Conservation (phyloP, 1,139 yeast genomes). For the Pichia sp. region DNA sequence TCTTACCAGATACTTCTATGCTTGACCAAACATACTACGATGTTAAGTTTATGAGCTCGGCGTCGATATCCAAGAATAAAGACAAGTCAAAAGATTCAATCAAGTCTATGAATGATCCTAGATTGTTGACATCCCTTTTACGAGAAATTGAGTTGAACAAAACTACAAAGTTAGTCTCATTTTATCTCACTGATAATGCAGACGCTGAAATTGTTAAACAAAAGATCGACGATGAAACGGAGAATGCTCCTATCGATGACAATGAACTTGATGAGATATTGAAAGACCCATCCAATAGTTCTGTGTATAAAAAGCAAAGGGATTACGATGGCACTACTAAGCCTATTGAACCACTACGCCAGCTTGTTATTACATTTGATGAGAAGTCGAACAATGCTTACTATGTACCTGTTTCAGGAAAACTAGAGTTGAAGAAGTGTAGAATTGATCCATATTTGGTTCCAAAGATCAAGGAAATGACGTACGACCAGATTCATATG, state of each 20-base stretch:
- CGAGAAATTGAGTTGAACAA: constrained; percentile 70
- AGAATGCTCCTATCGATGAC: constrained; percentile 42
- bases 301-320: constrained; percentile 59
- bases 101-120: constrained; percentile 38
- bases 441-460: constrained; percentile 53
- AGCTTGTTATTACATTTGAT: constrained; percentile 52
- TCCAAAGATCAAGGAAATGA: constrained; percentile 38
- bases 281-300: constrained; percentile 40
- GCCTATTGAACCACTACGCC: constrained; percentile 48
- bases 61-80: constrained; percentile 49
- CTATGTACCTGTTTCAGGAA: constrained; percentile 75
- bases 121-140: constrained; percentile 62
- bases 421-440: constrained; percentile 78
- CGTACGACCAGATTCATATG: constrained; percentile 48
- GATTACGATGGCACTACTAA: constrained; percentile 77
- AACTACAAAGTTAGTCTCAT: constrained; percentile 74
- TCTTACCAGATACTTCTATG: constrained; percentile 85
- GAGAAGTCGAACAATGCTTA: constrained; percentile 52
- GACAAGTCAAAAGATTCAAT: constrained; percentile 38
- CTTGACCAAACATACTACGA: constrained; percentile 73
- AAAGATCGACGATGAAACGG: constrained; percentile 39
- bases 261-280: constrained; percentile 34
- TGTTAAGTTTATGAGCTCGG: constrained; percentile 76
- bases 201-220: constrained; percentile 40
- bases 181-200: constrained; percentile 53